Percentiles rank a stretch among this genome's conserved stretches.
phyloP scores from a whole-genome alignment of 495 filamentous ascomycete species.

The Aspergillus campestris region DNA sequence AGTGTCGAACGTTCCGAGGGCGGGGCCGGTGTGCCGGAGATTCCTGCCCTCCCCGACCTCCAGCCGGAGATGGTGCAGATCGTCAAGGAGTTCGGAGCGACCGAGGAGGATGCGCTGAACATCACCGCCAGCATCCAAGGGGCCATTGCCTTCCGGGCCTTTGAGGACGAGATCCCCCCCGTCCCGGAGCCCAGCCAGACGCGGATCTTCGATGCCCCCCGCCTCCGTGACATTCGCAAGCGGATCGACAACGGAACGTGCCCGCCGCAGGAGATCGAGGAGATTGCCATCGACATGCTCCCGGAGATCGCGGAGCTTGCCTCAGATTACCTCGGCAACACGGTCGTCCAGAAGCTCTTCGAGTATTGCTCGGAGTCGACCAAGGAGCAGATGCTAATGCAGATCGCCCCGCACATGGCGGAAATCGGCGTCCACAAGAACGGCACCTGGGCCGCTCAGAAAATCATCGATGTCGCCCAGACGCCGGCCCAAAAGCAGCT shows the following conservation, averaged over 20 bases:
- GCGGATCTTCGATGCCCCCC: constrained; percentile 87
- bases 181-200: constrained; percentile 84
- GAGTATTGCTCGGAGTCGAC: constrained; percentile 87
- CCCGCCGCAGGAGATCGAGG: constrained; percentile 79
- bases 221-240: constrained; percentile 93
- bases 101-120: constrained; percentile 63
- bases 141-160: constrained; percentile 65
- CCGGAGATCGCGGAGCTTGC: constrained; percentile 91
- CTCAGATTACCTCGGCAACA: constrained; percentile 95
- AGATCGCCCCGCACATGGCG: constrained; percentile 85
- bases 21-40: constrained; percentile 48
- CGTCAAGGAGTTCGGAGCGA: constrained; percentile 81
- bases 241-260: constrained; percentile 90
- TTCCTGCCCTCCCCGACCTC: constrained; percentile 66
- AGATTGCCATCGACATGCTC: constrained; percentile 85
- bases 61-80: constrained; percentile 76
- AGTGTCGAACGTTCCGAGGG: constrained; percentile 30
- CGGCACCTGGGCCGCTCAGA: constrained; percentile 97
- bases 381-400: constrained; percentile 81
- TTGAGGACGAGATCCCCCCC: constrained; percentile 77
- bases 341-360: constrained; percentile 97
- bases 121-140: constrained; percentile 66
- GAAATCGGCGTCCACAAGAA: constrained; percentile 99
- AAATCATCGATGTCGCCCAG: constrained; percentile 95
- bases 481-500: constrained; percentile 73